phyloP scores from a whole-genome alignment of 164 flowering plant species.

The Euptelea pleiosperma region DNA sequence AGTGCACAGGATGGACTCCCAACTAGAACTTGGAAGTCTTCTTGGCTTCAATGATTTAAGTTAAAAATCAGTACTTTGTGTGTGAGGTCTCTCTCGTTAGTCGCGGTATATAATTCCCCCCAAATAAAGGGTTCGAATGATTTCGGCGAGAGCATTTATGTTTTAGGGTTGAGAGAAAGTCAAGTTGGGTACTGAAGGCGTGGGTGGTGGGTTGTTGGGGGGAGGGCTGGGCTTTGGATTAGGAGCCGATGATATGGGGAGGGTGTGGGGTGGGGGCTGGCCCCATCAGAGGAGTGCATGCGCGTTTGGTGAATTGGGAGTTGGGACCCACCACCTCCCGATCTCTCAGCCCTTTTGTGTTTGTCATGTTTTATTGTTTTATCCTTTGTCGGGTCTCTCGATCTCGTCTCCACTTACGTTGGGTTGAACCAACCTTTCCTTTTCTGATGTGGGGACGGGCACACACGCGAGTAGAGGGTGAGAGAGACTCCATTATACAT shows the following conservation, averaged over 20 bases:
- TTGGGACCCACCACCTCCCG: constrained; percentile 16
- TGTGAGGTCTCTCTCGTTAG: constrained; percentile 16
- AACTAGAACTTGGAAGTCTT: not conserved
- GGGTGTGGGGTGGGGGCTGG: not conserved
- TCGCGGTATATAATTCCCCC: too few species aligned
- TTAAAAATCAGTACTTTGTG: constrained; percentile 16
- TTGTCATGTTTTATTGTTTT: not conserved
- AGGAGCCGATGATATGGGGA: not conserved
- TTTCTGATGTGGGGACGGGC: too few species aligned
- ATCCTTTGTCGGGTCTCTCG: too few species aligned
- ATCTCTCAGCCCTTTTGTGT: constrained; percentile 11
- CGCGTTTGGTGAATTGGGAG: constrained; percentile 20
- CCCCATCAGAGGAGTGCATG: constrained; percentile 20
- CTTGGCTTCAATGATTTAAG: constrained; percentile 10
- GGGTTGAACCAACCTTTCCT: too few species aligned
- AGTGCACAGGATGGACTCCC: not conserved
- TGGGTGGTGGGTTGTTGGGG: constrained; percentile 8
- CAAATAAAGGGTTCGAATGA: too few species aligned
- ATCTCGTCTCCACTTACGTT: too few species aligned
- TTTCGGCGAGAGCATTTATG: too few species aligned
- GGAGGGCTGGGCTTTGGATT: not conserved
- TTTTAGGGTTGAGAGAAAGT: too few species aligned
- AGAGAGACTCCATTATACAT: too few species aligned
- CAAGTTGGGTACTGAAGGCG: constrained; percentile 6
- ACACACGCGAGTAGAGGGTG: too few species aligned